Conservation (phyloP, 331 rosid genomes). For the Dryas integrifolia region DNA sequence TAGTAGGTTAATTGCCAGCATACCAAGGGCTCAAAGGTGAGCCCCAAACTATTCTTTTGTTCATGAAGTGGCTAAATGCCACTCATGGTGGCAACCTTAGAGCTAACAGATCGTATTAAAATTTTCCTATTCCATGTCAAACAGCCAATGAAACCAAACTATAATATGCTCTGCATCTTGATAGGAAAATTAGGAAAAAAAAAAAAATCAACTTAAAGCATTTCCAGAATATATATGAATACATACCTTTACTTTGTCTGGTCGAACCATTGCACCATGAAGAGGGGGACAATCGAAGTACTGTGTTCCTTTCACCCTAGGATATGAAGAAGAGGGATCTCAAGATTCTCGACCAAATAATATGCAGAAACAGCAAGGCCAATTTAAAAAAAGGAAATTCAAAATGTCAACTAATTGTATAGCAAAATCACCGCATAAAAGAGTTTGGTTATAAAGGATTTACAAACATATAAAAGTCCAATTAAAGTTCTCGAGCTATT, state of each 20-base stretch:
- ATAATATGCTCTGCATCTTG: too few species aligned
- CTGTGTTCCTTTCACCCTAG: constrained; percentile 81
- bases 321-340: constrained; percentile 19
- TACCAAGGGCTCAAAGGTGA: not conserved
- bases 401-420: too few species aligned
- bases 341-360: not conserved
- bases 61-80: not conserved
- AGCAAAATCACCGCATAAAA: too few species aligned
- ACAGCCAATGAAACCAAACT: not conserved
- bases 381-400: too few species aligned
- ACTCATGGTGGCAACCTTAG: not conserved
- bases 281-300: constrained; percentile 78
- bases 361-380: not conserved
- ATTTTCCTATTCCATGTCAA: not conserved
- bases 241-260: constrained; percentile 93
- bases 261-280: constrained; percentile 86
- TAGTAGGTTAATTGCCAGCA: not conserved
- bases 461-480: too few species aligned
- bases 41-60: not conserved
- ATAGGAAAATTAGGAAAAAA: not conserved
- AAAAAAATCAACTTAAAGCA: not conserved
- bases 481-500: too few species aligned
- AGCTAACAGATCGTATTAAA: not conserved
- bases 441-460: too few species aligned
- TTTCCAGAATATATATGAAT: not conserved